phyloP scores from a whole-genome alignment of 345 rosid genomes.

The Eucalyptus pauciflora region DNA sequence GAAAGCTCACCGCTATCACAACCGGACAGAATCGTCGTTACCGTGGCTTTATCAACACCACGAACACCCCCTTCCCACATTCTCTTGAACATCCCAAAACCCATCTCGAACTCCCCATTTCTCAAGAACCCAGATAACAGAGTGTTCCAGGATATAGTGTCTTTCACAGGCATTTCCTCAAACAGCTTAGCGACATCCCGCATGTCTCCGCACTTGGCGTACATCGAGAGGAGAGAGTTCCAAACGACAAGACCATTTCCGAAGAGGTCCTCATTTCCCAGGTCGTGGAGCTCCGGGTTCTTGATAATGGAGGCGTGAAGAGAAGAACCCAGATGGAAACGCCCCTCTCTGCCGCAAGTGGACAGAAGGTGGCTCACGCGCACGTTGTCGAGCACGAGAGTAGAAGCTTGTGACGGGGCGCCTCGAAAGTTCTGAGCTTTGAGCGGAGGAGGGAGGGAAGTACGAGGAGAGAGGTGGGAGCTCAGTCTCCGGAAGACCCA shows the following conservation, averaged over 20 bases:
- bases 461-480: conserved; percentile 20
- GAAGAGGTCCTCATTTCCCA: background rate
- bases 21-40: conserved; percentile 66
- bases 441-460: background rate
- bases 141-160: conserved; percentile 63
- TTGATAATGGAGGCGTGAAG: conserved; percentile 70
- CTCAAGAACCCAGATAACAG: conserved; percentile 48
- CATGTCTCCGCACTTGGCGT: conserved; percentile 18
- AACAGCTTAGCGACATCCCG: conserved; percentile 43
- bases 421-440: conserved; percentile 14
- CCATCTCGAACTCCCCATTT: conserved; percentile 20
- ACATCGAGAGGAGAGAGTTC: conserved; percentile 58
- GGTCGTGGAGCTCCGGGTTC: conserved; percentile 23
- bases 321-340: conserved; percentile 55
- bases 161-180: conserved; percentile 60
- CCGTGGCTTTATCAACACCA: conserved; percentile 64
- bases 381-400: conserved; percentile 32
- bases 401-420: conserved; percentile 20
- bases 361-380: conserved; percentile 56
- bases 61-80: conserved; percentile 18
- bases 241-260: conserved; percentile 46
- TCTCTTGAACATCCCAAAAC: conserved; percentile 33
- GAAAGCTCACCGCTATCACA: conserved; percentile 38
- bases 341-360: conserved; percentile 48
- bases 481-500: conserved; percentile 51